Conservation (phyloP, 345 rosid genomes). For the Luvunga scandens region DNA sequence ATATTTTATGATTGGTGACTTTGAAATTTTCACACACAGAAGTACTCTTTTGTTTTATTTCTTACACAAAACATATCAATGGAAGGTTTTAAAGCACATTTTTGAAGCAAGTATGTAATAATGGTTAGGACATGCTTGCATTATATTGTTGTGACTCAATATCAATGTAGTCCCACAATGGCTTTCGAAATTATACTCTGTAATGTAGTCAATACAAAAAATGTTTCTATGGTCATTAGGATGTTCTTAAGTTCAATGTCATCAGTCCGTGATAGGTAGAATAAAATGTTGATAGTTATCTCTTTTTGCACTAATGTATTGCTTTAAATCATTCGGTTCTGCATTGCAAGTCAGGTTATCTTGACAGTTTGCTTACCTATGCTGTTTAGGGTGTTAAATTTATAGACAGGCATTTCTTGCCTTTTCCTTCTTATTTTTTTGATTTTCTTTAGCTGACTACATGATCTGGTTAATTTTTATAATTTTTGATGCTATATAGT, state of each 20-base stretch:
- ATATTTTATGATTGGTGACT: neutral
- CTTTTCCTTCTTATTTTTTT: neutral
- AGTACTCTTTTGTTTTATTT: neutral
- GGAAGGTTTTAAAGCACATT: neutral
- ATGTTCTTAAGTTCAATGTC: neutral
- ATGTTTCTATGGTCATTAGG: neutral
- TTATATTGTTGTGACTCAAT: neutral
- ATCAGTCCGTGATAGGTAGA: neutral
- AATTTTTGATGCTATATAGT: conserved; percentile 37
- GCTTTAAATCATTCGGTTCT: neutral
- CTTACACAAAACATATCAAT: neutral
- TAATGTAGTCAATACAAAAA: neutral
- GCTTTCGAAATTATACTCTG: neutral
- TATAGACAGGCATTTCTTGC: neutral
- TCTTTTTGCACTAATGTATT: neutral
- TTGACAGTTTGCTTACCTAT: conserved; percentile 3
- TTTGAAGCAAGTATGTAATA: neutral
- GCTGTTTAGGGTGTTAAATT: neutral
- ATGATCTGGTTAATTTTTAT: neutral
- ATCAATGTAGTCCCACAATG: neutral
- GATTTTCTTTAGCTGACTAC: neutral
- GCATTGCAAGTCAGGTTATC: neutral
- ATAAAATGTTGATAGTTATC: neutral
- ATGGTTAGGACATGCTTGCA: neutral
- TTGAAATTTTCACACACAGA: neutral